phyloP scores from a whole-genome alignment of 1,284 basidiomycete genomes.

The Golubevia sp. region DNA sequence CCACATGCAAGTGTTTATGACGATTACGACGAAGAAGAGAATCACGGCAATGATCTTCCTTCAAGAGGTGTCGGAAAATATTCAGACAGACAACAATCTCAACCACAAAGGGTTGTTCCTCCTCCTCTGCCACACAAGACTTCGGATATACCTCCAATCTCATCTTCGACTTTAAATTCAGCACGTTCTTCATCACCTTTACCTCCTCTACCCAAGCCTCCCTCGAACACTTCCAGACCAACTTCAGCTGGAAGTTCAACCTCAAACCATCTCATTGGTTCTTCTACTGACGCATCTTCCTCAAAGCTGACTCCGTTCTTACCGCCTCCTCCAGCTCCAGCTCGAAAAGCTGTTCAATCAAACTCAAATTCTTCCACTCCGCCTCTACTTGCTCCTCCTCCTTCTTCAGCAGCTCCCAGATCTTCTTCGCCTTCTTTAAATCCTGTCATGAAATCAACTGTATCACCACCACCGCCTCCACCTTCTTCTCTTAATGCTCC shows the following conservation, averaged over 20 bases:
- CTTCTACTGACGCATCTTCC: too few species aligned
- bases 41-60: background rate
- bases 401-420: background rate
- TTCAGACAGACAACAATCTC: background rate
- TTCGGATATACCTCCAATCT: background rate
- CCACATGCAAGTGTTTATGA: background rate
- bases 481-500: background rate
- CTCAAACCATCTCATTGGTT: too few species aligned
- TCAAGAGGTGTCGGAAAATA: too few species aligned
- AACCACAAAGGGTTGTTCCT: background rate
- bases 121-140: background rate
- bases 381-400: background rate
- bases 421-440: too few species aligned
- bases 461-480: background rate
- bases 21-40: background rate
- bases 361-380: background rate
- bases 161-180: too few species aligned
- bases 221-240: background rate
- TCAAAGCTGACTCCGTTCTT: too few species aligned
- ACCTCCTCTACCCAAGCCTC: background rate
- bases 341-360: background rate
- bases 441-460: too few species aligned
- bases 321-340: background rate
- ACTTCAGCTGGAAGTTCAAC: background rate
- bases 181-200: too few species aligned